Evolutionary conservation across 495 filamentous ascomycete species (phyloP), one percentile per base, ranked within the genome.

Genomic region (Tuber brumale): DNA sequence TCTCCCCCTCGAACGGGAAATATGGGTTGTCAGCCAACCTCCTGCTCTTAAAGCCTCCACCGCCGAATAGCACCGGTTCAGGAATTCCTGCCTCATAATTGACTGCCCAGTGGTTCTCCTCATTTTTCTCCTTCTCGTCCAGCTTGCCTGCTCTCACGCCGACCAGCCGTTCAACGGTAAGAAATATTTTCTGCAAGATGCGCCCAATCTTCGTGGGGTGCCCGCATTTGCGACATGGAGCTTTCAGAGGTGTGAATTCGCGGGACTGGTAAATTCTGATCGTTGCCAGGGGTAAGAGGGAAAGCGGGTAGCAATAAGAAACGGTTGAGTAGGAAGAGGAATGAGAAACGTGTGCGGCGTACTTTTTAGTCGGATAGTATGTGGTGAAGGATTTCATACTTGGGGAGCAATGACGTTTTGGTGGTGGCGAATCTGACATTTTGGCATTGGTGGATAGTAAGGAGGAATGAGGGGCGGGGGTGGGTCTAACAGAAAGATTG

Each of bases 11-110:
- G 21, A 78, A 78, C 18, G 75, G 77, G 48, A 73, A 78, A 21
- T 48, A 72, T 44, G 27, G 44, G 18, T 66, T 77, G 1, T 57
- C 41, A 7, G 70, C 16, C 43, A 76, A 44, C 14, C 37, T 51
- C 44, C 71, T 71, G 45, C 46, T 71, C 74, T 77, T 77, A 14
- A 76, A 61, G 7, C 66, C 72, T 41, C 72, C 44, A 31, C 57
- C 72, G 12, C 43, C 44, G 7, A 21, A n/a, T 5, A 31, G 16
- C 14, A 27, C 73, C 10, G 61, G 77, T 19, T 78, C 61, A 5
- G 46, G 77, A 37, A 78, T 78, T 9, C 77, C 75, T 6, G 77
- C 45, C 0, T 78, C 71, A 37, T 77, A 78, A 51, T 79, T 79
- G 5, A 78, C 76, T 3, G 71, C 71, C 77, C 77, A 79, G 31